Conservation (phyloP, 2,329 filamentous ascomycete species). For the Didymella pinodella region DNA sequence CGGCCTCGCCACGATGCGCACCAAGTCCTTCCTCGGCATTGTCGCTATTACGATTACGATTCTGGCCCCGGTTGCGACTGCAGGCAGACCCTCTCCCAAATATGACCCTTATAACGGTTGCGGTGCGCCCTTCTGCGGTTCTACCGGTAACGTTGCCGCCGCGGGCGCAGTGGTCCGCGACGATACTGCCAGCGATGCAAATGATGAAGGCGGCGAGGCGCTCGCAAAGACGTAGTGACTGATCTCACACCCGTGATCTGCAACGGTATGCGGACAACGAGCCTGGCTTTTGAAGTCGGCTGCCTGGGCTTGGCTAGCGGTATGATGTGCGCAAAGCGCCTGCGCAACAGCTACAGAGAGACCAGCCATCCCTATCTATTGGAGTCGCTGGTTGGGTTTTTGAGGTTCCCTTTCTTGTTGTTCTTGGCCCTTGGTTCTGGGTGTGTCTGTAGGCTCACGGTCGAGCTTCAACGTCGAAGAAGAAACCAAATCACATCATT, state of each 20-base stretch:
- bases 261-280: background rate
- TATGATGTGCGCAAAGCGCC: background rate
- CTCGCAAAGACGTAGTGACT: background rate
- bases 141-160: background rate
- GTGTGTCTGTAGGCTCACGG: background rate
- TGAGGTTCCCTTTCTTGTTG: background rate
- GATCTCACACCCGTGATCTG: background rate
- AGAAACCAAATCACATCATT: background rate
- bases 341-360: background rate
- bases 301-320: background rate
- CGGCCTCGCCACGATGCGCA: background rate
- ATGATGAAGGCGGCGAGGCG: background rate
- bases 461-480: background rate
- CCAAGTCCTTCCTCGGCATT: background rate
- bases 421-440: background rate
- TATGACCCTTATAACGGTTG: slow-evolving; percentile 5
- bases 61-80: background rate
- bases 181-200: background rate
- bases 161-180: slow-evolving; percentile 3
- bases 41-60: background rate
- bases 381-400: background rate
- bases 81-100: background rate
- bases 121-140: slow-evolving; percentile 9
- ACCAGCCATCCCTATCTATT: background rate
- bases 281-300: background rate